These are phyloP conservation scores for Hymenochaete sp. DNA, from an alignment of 1,284 basidiomycete species.

Conservation along the genomic window DNA sequence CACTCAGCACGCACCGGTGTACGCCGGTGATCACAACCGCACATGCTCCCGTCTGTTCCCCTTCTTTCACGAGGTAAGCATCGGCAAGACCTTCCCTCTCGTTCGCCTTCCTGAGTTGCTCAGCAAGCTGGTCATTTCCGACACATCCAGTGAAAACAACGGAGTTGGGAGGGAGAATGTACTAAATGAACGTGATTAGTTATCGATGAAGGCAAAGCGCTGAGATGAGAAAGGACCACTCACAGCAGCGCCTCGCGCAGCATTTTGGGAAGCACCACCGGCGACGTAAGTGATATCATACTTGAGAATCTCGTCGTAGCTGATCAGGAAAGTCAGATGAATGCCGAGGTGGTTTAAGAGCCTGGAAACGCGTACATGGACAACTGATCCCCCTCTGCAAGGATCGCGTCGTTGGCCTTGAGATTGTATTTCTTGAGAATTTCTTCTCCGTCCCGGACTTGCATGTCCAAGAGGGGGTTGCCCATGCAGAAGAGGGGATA, in stretches of 20 bases:
- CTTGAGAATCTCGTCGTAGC: slow-evolving; percentile 83
- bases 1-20: slow-evolving; percentile 50
- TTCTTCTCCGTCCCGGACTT: slow-evolving; percentile 75
- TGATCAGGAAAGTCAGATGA: slow-evolving; percentile 26
- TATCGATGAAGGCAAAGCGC: slow-evolving; percentile 2
- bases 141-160: slow-evolving; percentile 96
- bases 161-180: slow-evolving; percentile 80
- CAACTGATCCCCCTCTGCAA: slow-evolving; percentile 85
- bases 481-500: slow-evolving; percentile 73
- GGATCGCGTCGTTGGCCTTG: slow-evolving; percentile 94
- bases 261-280: slow-evolving; percentile 95
- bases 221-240: slow-evolving; percentile 29
- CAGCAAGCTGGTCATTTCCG: slow-evolving; percentile 84
- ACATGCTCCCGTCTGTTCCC: slow-evolving; percentile 91
- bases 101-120: slow-evolving; percentile 90
- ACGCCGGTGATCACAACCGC: slow-evolving; percentile 94
- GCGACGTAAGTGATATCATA: slow-evolving; percentile 86
- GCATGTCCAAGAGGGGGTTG: slow-evolving; percentile 87
- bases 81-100: slow-evolving; percentile 85
- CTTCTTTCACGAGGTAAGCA: slow-evolving; percentile 84
- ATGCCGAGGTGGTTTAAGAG: background rate
- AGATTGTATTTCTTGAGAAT: slow-evolving; percentile 88
- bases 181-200: slow-evolving; percentile 39
- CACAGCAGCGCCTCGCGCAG: slow-evolving; percentile 92
- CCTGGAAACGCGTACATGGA: slow-evolving; percentile 53